Evolutionary conservation across 148 eudicot genomes (phyloP), one percentile per base, ranked within the genome.

Genomic region (Nepenthes mirabilis): DNA sequence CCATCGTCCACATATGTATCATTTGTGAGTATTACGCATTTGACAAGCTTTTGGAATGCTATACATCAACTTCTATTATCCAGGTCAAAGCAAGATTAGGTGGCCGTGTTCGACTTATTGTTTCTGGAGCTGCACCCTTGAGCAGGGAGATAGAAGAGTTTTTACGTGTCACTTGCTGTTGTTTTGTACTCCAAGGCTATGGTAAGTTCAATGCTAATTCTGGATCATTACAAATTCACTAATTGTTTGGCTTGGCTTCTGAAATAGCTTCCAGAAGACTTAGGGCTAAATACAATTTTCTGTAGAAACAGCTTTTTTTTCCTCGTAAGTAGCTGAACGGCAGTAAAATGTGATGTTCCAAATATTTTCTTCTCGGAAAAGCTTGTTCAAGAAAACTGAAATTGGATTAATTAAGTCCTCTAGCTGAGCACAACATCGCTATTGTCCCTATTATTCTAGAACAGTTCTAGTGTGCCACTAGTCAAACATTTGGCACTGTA

Each of bases 61-160:
- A n/a, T 52, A 13, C 23, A 12, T 50, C 8, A 8, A 60, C 37
- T 9, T 6, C 60, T 67, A 32, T 58, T 53, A 32, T 75, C 47
- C 59, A 91, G 98, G 87, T 94, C 6, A 94, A 90, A 65, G 59
- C 69, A 45, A 83, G 75, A 68, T 55, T 94, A 75, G 95, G 99
- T 48, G 97, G 99, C 11, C 75, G 86, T 36, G 65, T 94, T 66
- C 77, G 91, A 37, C 83, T 86, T 13, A 81, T 94, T 56, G 88
- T 94, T 50, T 81, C 88, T 14, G 99, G 99, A 70, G 97, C 86
- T 53, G 99, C 99, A 45, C 93, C 97, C 23, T 78, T 86, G 79
- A 77, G 99, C 82, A 78, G 67, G 55, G 99, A 94, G 73, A 79
- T 94, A 54, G 99, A 94, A 72, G 95, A 89, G 67, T 94, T 94